Evolutionary conservation across 208 protist species (phyloP).

Genomic region (Angomonas ambiguus): DNA sequence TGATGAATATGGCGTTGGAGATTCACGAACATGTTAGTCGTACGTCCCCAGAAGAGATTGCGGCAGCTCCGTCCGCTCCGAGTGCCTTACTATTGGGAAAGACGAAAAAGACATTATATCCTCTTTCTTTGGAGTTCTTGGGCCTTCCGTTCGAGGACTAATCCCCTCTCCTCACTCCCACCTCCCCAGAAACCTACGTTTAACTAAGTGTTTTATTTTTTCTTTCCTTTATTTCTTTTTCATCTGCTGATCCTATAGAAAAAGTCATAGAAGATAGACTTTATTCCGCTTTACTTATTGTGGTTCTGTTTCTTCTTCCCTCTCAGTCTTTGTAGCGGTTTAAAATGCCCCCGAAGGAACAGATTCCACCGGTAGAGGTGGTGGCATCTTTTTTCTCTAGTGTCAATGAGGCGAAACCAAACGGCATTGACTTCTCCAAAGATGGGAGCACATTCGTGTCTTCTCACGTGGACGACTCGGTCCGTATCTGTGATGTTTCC

Average conservation of each 20-base stretch:
- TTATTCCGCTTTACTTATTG: background rate
- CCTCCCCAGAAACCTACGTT: background rate
- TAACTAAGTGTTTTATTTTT: background rate
- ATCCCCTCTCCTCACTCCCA: too few species aligned
- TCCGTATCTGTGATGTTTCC: slow-evolving; percentile 64
- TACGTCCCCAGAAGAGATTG: slow-evolving; percentile 27
- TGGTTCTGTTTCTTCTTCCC: background rate
- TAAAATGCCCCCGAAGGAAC: background rate
- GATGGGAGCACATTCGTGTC: slow-evolving; percentile 68
- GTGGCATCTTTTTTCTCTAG: slow-evolving; percentile 69
- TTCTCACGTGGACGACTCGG: slow-evolving; percentile 66
- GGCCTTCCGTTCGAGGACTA: slow-evolving; percentile 32
- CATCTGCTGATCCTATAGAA: background rate
- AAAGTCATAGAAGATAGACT: background rate
- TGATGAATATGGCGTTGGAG: slow-evolving; percentile 51
- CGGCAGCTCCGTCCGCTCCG: background rate
- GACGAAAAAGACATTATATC: slow-evolving; percentile 29
- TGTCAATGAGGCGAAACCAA: slow-evolving; percentile 67
- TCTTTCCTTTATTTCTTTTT: too few species aligned
- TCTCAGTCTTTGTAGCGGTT: background rate
- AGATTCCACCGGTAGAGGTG: slow-evolving; percentile 36
- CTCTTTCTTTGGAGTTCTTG: slow-evolving; percentile 49
- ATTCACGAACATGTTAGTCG: slow-evolving; percentile 66
- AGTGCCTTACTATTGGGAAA: slow-evolving; percentile 16
- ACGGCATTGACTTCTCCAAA: slow-evolving; percentile 65